Evolutionary conservation across 768 basidiomycete species (phyloP), one percentile per base, ranked within the genome.

Genomic region (Mycena crocata): DNA sequence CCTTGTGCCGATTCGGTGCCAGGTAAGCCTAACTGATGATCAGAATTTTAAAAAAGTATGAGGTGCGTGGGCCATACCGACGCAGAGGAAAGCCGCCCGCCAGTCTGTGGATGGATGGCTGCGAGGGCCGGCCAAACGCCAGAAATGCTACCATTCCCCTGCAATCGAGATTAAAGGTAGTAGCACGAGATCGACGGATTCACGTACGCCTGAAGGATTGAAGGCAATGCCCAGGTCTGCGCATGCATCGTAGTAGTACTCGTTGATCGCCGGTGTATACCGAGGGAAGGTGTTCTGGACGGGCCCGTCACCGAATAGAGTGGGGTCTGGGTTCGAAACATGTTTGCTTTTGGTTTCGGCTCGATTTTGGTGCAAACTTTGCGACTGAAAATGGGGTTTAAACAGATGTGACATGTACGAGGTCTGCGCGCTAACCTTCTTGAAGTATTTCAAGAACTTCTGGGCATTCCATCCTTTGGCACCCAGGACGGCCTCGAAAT

Each of bases 181-280:
- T 60, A 21, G 39, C 9, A 56, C 2, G 19, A 7, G 34, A 48
- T 12, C 17, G 3, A 32, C 31, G 39, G 26, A 45, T 34, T 32
- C 1, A 54, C 60, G 14, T n/a, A 62, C 60, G 60, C 60, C 60
- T 3, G 26, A 3, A 5, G 60, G 60, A 37, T 62, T 62, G 40
- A 62, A 62, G 2, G 60, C 39, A 42, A 62, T 32, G 21, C 17
- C 17, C 19, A 62, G 42, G 6, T 17, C 60, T 1, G 60, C 60
- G 31, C 60, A 62, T 24, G 60, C 60, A 39, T 62, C n/a, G 24
- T 52, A 62, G 23, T 62, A 62, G 35, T 23, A 62, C 40, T 62
- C 50, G 23, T 62, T 62, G 50, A 62, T 62, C 3, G 60, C 50
- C 7, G 60, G 60, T 19, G 28, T 54, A 42, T 52, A 62, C 21